Evolutionary conservation across 768 basidiomycete genomes (phyloP), one percentile per base, ranked within the genome.

Genomic region (Agrocybe pediades): DNA sequence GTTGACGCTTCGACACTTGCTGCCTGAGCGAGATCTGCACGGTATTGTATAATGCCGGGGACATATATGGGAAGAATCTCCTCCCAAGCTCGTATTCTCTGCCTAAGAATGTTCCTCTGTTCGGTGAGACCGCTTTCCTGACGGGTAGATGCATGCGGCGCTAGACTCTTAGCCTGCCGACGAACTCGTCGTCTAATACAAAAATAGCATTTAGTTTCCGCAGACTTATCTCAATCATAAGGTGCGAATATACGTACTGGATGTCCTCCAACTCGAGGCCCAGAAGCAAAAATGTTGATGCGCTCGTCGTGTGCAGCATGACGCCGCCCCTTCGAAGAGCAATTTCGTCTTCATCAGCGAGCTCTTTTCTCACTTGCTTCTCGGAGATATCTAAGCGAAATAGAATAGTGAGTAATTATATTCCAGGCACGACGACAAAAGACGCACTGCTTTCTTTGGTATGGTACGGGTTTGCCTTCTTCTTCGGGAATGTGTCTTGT

Each of bases 221-320:
- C 6, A 30, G 15, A 30, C 29, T 7, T 43, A 45, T 13, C 8
- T 25, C 2, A 47, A 19, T 42, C 23, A 27, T 6, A 15, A n/a
- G 3, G 42, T 44, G 19, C 42, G 25, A 20, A 11, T 5, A 9
- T 45, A 51, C 33, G 44, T 26, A 62, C 61, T 62, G 61, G 1
- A 46, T 20, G 7, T 54, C 54, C 26, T 62, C 58, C 6, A 59
- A 17, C 5, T 48, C 52, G 11, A 62, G 41, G 1, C 49, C 61
- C 45, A 59, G 33, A 1, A 19, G 17, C 0, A 62, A 20, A 23
- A 62, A 59, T 4, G 26, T 27, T 5, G 55, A 46, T 2, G 58
- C 27, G 13, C 43, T 54, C 1, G 55, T 60, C 9, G 16, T 26
- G 26, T 60, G 55, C 5, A 46, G 13, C 1, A 33, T 15, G 2